These are phyloP conservation scores for Tulasnella sp. DNA, from an alignment of 768 basidiomycete species.

Conservation along the genomic window DNA sequence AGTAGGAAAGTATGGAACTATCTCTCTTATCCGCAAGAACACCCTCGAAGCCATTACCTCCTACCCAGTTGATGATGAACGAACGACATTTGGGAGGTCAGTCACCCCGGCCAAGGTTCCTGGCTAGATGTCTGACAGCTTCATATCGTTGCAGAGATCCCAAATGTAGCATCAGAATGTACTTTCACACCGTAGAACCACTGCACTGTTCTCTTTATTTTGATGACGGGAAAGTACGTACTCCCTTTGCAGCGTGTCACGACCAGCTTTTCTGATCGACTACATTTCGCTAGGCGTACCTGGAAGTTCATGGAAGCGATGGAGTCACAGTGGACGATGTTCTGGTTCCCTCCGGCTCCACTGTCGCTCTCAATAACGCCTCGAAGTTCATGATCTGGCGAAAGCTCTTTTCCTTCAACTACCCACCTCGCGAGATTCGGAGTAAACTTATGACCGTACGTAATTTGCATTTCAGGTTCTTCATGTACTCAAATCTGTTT, in stretches of 20 bases:
- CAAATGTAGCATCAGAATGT: slow-evolving; percentile 61
- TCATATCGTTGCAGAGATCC: slow-evolving; percentile 43
- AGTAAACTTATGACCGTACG: slow-evolving; percentile 38
- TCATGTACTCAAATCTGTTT: slow-evolving; percentile 27
- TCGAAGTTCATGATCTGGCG: slow-evolving; percentile 63
- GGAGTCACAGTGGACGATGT: slow-evolving; percentile 61
- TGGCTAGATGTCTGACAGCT: not conserved
- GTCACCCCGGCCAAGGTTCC: not conserved
- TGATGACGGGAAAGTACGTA: slow-evolving; percentile 54
- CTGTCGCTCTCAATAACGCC: slow-evolving; percentile 61
- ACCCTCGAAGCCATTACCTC: slow-evolving; percentile 51
- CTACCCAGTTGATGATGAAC: slow-evolving; percentile 66
- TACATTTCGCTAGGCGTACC: slow-evolving; percentile 51
- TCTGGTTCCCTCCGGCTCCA: slow-evolving; percentile 32
- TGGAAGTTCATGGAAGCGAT: slow-evolving; percentile 55
- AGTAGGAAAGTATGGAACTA: slow-evolving; percentile 62
- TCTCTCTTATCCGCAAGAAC: slow-evolving; percentile 53
- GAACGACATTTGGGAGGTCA: slow-evolving; percentile 57
- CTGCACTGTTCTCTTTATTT: slow-evolving; percentile 67
- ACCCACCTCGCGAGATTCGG: slow-evolving; percentile 70
- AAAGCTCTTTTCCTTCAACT: slow-evolving; percentile 67
- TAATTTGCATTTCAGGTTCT: not conserved
- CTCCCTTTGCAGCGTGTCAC: slow-evolving; percentile 23
- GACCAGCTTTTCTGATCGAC: not conserved
- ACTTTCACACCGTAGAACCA: slow-evolving; percentile 58